Evolutionary conservation across 139 green algal genomes (phyloP), one percentile per base, ranked within the genome.

Genomic region (Zygnema cylindricum): DNA sequence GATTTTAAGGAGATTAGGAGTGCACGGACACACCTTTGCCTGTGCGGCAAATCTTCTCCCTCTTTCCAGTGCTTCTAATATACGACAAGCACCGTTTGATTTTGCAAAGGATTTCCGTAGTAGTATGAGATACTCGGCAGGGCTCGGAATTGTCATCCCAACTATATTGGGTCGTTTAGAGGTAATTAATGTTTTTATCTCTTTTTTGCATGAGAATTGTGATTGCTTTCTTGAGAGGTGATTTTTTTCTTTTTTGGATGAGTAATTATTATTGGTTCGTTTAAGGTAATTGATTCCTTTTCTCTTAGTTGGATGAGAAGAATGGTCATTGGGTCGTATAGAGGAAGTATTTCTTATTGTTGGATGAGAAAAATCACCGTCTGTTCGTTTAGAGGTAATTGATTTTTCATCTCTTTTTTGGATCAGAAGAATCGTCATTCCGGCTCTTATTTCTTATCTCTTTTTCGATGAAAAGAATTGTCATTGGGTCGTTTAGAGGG

Each of bases 1-100:
- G 39, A 2, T 69, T 1, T 32, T 91, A 2, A 32, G 42, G 25
- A 57, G 38, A 35, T 41, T 81, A 35, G 79, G 79, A 16, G 7
- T 91, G 23, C 86, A 91, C 38, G 86, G 33, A 21, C 86, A 91
- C 35, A 77, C 81, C 35, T 88, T 91, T n/a, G 38, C 69, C 1
- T 39, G 39, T 0, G 86, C 79, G 1, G 86, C 77, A 57, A 89
- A 89, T 23, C 25, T 89, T 30, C 25, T 90, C 30, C 41, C 79
- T 1, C 55, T 91, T 33, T 71, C 39, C 21, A 63, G 36, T 33
- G 79, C 82, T 43, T 36, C 23, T 63, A 21, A 2, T 35, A 2
- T 43, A 33, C 42, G 55, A 1, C 35, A 25, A 1, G 42, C 33
- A 7, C 32, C 86, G 57, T 7, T 22, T 0, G 35, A 43, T 21